Evolutionary conservation across 1,284 basidiomycete genomes (phyloP), one percentile per base, ranked within the genome.

Genomic region (Earliella scabrosa): DNA sequence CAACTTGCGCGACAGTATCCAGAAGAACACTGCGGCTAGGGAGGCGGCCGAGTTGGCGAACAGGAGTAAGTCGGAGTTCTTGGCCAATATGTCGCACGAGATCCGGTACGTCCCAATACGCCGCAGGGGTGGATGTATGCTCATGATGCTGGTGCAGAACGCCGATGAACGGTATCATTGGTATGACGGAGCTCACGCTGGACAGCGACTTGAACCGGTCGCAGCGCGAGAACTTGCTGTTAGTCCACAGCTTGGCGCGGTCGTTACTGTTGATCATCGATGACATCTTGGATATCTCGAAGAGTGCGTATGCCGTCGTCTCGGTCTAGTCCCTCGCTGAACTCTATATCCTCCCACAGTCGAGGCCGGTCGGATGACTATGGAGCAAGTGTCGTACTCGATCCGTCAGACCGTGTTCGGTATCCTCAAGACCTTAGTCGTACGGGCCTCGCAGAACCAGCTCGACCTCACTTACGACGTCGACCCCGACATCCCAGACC

Each of bases 141-240:
- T 54, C 41, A 5, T 1, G 20, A 10, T 3, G 47, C 39, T 10
- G 23, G 13, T 21, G 4, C 63, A 93, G 94, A 69, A 98, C 96
- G 24, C 95, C 96, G 0, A 98, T 98, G 96, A 98, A 98, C 71
- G 95, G 97, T 69, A 99, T 99, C 75, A 99, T 99, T 65, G 97
- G 95, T 18, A 97, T 99, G 95, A 99, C 97, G 46, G 96, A 98
- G 74, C 79, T 99, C 63, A 98, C 97, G 16, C 85, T 99, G 44
- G 97, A 99, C 72, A 92, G 91, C 51, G 93, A 96, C 68, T 74
- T 97, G 54, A 94, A 93, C 61, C 77, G 93, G 63, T 90, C 88
- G 41, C 94, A 96, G 74, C 81, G 97, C 57, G 97, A 99, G 78
- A 98, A 96, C 72, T 80, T 99, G 74, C 82, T 98, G 66, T 87